Base-by-base conservation (phyloP, 805 yeast genomes). In the Huiozyma naganishii region DNA sequence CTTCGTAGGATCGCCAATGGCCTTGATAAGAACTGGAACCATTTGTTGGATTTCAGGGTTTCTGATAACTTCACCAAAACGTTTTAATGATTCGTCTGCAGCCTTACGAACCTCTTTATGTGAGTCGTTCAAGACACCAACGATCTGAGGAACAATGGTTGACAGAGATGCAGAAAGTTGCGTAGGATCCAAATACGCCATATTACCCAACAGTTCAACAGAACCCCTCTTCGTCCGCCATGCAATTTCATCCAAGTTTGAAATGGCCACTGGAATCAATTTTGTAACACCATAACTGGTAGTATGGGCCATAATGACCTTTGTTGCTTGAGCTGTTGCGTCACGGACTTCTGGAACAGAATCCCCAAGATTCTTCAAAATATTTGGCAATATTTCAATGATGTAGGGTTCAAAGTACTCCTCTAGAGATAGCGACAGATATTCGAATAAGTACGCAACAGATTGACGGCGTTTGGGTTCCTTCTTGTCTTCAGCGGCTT, bases 181-280 rank as follows among this genome's bases (percentile, higher is more conserved):
- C 2, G 92, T 74, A 4, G 98, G 98, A 57, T 90, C 96, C 48
- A 92, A 72, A 61, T 88, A 92, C 0, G 98, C 98, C 98, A 92
- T 92, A 27, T 95, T 80, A 64, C 99, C 99, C 39, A 92, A 73
- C 42, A 92, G 68, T 61, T 92, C 97, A 13, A 92, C 97, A 6
- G 97, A 85, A 4, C 97, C 98, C 66, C 88, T 86, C 67, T 92
- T 92, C 0, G 95, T 79, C 67, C 99, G 76, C 99, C 99, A 92
- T 0, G 94, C 82, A 45, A 81, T 79, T 48, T 86, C 95, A 53
- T 88, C 94, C 53, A 92, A 71, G 52, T 85, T 86, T 30, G 79
- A 76, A 46, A 90, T 76, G 0, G 97, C 95, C 45, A 90, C 71
- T 2, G 98, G 99, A 61, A 92, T 88, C 61, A 92, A 72, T 51